Evolutionary conservation across 1,284 basidiomycete species (phyloP), one percentile per base, ranked within the genome.

Genomic region (Tilletia walkeri): DNA sequence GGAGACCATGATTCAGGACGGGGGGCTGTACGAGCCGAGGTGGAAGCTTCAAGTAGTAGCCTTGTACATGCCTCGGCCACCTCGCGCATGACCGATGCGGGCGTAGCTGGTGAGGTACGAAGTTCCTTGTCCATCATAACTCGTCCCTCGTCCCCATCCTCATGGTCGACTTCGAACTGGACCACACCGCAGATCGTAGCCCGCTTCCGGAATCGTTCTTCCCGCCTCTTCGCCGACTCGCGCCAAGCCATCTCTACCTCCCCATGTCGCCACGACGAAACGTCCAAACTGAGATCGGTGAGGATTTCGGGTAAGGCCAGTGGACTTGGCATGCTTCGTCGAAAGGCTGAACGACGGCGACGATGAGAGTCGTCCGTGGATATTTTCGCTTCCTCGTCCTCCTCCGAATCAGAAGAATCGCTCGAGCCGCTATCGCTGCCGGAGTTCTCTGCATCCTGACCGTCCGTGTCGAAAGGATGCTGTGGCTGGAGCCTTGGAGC

Each of bases 161-260:
- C 54, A 20, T 20, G 20, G 24, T 56, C 54, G 54, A 56, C 54
- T 34, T 56, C 54, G 34, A 56, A 56, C 20, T 56, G 24, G 54
- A 56, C 54, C 18, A 56, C 54, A 4, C 54, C 54, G 14, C 54
- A 56, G n/a, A 56, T 34, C 24, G 54, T 56, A 14, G 54, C 20
- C 20, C 54, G 54, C 54, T 56, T 56, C 5, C 34, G 54, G 20
- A 56, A 56, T 10, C 54, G 54, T 6, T 20, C 20, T 24, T 56
- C 54, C 20, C 54, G 54, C 14, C 34, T 56, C 24, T 56, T 20
- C 20, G 54, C 54, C 14, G 54, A 20, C 20, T n/a, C 54, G 20
- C 54, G 54, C 54, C 54, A 56, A 24, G 54, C 54, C 20, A 20
- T 20, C 54, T 56, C 54, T 4, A 56, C 54, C 54, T 56, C n/a